Conservation (phyloP, 306 rosid species). For the Sechiopsis laciniata region DNA sequence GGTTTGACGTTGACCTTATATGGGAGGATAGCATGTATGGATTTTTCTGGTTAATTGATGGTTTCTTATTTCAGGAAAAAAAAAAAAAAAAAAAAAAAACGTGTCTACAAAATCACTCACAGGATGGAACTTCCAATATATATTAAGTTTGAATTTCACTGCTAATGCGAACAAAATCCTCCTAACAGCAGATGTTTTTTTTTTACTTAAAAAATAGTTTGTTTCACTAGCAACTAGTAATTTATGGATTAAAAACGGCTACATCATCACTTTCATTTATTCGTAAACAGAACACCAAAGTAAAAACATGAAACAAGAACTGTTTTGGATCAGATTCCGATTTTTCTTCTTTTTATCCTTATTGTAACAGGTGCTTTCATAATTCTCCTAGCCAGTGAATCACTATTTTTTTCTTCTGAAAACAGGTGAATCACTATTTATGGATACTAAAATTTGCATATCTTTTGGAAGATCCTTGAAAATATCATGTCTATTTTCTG, state of each 20-base stretch:
- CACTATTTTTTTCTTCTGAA: conserved; percentile 23
- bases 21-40: too few relatives aligned
- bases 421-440: conserved; percentile 52
- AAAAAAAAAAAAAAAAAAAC: too few relatives aligned
- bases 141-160: not conserved
- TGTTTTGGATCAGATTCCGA: conserved; percentile 77
- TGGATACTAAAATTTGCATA: conserved; percentile 82
- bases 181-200: too few relatives aligned
- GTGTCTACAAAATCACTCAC: not conserved
- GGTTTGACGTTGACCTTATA: too few relatives aligned
- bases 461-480: conserved; percentile 63
- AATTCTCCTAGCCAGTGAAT: conserved; percentile 70
- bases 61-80: too few relatives aligned
- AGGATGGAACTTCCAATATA: not conserved
- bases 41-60: too few relatives aligned
- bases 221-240: not conserved
- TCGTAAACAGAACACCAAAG: conserved; percentile 44
- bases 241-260: not conserved
- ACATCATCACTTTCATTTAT: not conserved
- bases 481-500: conserved; percentile 55
- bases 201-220: too few relatives aligned
- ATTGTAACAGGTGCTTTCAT: conserved; percentile 66
- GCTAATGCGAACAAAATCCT: too few relatives aligned
- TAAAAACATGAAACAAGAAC: conserved; percentile 28
- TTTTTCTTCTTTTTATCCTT: conserved; percentile 54